Percentiles rank a stretch among this genome's conserved stretches.
Conservation (phyloP, 129 eudicot species). For the Artemisia tridentata region DNA sequence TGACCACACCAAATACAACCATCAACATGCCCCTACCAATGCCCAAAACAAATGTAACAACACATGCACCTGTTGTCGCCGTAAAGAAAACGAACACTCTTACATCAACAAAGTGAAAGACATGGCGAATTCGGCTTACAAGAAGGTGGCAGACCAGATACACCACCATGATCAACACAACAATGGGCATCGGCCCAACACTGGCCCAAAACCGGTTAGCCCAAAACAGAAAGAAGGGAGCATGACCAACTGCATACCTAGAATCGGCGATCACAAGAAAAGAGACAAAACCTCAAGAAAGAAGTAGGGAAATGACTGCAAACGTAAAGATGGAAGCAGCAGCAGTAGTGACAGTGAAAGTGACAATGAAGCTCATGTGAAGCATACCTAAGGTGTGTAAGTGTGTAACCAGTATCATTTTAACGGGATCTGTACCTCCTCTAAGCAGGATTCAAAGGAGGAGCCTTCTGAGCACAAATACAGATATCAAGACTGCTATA, state of each 20-base stretch:
- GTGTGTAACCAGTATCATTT: too few species aligned
- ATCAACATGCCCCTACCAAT: conserved; percentile 9
- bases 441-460: too few species aligned
- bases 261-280: conserved; percentile 17
- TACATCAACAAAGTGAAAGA: conserved; percentile 32
- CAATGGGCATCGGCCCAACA: conserved; percentile 9
- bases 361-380: conserved; percentile 30
- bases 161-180: conserved; percentile 33
- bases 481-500: too few species aligned
- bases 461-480: too few species aligned
- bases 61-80: conserved; percentile 23
- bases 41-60: conserved; percentile 27
- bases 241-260: conserved; percentile 28
- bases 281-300: conserved; percentile 27
- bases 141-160: conserved; percentile 31
- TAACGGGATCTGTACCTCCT: too few species aligned
- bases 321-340: conserved; percentile 21
- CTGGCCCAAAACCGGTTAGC: conserved; percentile 17
- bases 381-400: too few species aligned
- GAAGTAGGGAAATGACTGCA: conserved; percentile 29
- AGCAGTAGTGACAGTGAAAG: conserved; percentile 42
- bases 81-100: conserved; percentile 27
- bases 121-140: conserved; percentile 36
- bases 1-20: conserved; percentile 16
- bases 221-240: conserved; percentile 16